These are phyloP conservation scores for Chloromonas sp. DNA, from an alignment of 163 green algal species.

Conservation along the genomic window DNA sequence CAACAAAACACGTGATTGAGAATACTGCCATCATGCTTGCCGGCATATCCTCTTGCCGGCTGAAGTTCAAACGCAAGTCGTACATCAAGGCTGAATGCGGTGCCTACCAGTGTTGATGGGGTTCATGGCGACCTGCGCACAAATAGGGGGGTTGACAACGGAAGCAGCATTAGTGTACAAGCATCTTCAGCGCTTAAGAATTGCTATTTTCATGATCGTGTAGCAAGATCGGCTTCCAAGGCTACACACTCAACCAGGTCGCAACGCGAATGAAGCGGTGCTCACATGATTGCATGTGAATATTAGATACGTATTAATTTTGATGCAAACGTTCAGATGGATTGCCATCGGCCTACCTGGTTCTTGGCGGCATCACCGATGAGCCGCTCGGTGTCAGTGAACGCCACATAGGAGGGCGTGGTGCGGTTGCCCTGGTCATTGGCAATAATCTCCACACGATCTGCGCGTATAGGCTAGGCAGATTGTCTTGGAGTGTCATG, in stretches of 20 bases:
- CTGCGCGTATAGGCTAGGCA: not conserved
- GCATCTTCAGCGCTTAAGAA: no score
- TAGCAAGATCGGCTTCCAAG: not conserved
- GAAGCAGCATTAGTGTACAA: no score
- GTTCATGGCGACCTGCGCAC: slow-evolving; percentile 62
- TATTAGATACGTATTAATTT: not conserved
- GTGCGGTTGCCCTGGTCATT: slow-evolving; percentile 94
- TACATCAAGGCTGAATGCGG: no score
- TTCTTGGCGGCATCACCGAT: slow-evolving; percentile 99
- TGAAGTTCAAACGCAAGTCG: no score
- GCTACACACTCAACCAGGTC: not conserved
- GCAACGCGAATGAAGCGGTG: not conserved
- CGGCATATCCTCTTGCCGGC: no score
- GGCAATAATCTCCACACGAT: slow-evolving; percentile 92
- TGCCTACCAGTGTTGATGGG: slow-evolving; percentile 21
- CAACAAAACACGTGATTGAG: not conserved
- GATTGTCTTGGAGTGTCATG: no score
- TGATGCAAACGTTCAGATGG: not conserved
- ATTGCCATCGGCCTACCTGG: slow-evolving; percentile 43
- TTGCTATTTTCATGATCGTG: not conserved
- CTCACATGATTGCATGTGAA: not conserved
- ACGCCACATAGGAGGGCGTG: slow-evolving; percentile 94
- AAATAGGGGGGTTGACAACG: not conserved
- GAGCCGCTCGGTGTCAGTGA: slow-evolving; percentile 94
- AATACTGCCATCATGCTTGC: no score